Conservation (phyloP, 1,139 yeast genomes). For the Scheffersomyces illinoinensis region DNA sequence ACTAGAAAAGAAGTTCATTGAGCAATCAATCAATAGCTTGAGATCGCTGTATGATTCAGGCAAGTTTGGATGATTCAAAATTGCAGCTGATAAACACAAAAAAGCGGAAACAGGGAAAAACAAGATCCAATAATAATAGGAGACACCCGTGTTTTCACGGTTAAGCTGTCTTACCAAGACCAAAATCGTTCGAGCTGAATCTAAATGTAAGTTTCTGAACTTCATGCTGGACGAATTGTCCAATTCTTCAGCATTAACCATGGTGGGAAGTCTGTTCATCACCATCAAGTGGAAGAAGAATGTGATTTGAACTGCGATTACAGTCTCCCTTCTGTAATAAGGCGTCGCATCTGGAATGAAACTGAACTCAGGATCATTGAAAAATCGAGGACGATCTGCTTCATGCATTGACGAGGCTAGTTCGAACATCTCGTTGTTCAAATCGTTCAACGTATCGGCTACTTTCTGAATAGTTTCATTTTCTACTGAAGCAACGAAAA, state of each 20-base stretch:
- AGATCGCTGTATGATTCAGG: slow-evolving; percentile 31
- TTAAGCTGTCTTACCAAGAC: slow-evolving; percentile 23
- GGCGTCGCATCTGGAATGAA: slow-evolving; percentile 1
- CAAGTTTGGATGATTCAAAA: slow-evolving; percentile 32
- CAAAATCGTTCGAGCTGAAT: slow-evolving; percentile 39
- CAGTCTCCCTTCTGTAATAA: slow-evolving; percentile 12
- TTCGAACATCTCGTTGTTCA: slow-evolving; percentile 16
- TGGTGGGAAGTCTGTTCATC: slow-evolving; percentile 35
- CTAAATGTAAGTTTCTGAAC: slow-evolving; percentile 27
- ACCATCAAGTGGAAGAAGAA: slow-evolving; percentile 38
- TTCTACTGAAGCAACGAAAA: slow-evolving; percentile 31
- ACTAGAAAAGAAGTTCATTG: slow-evolving; percentile 25
- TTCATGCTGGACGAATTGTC: slow-evolving; percentile 16
- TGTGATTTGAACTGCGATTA: slow-evolving; percentile 26
- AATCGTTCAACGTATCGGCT: slow-evolving; percentile 7
- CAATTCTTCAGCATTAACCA: slow-evolving; percentile 15
- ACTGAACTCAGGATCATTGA: slow-evolving; percentile 15
- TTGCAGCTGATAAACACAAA: slow-evolving; percentile 29
- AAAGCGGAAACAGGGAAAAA: slow-evolving; percentile 38
- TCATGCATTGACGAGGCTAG: slow-evolving; percentile 11
- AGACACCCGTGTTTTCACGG: slow-evolving; percentile 17
- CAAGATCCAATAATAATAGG: slow-evolving; percentile 35
- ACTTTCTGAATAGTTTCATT: slow-evolving; percentile 8
- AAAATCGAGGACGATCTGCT: slow-evolving; percentile 12
- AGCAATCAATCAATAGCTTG: slow-evolving; percentile 28